These are phyloP conservation scores for Solanum habrochaites DNA, from an alignment of 257 asterid species.

Conservation along the genomic window DNA sequence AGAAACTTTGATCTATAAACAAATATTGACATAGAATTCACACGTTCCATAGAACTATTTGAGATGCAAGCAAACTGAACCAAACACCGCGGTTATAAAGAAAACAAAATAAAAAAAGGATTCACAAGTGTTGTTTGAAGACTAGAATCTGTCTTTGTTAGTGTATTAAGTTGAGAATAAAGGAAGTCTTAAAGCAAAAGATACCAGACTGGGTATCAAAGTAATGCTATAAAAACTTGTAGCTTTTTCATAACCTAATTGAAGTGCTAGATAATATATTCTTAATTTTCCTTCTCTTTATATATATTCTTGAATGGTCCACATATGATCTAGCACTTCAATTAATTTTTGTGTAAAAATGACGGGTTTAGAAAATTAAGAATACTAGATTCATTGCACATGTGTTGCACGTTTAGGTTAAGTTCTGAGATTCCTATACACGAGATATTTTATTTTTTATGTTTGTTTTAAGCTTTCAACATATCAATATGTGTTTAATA, in stretches of 20 bases:
- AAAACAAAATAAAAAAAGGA: background rate
- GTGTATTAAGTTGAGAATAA: background rate
- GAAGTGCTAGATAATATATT: background rate
- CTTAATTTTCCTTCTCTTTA: background rate
- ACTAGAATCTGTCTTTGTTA: background rate
- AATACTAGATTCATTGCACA: too few species aligned
- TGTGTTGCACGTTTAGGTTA: too few species aligned
- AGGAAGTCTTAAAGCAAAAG: background rate
- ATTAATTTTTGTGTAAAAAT: too few species aligned
- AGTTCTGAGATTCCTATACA: too few species aligned
- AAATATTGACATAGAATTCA: background rate
- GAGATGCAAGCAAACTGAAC: accelerated
- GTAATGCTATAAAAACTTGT: background rate
- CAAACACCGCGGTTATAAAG: background rate
- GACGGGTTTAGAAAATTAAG: too few species aligned
- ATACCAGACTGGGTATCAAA: background rate
- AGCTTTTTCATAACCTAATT: background rate
- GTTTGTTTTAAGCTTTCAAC: too few species aligned
- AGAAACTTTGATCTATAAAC: background rate
- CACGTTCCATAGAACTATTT: background rate
- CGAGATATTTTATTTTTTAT: too few species aligned
- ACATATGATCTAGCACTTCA: too few species aligned
- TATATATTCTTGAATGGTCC: background rate
- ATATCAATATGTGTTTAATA: too few species aligned
- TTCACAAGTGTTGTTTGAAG: background rate